Evolutionary conservation across 2,329 filamentous ascomycete genomes (phyloP), one percentile per base, ranked within the genome.

Genomic region (Dissoconium aciculare): DNA sequence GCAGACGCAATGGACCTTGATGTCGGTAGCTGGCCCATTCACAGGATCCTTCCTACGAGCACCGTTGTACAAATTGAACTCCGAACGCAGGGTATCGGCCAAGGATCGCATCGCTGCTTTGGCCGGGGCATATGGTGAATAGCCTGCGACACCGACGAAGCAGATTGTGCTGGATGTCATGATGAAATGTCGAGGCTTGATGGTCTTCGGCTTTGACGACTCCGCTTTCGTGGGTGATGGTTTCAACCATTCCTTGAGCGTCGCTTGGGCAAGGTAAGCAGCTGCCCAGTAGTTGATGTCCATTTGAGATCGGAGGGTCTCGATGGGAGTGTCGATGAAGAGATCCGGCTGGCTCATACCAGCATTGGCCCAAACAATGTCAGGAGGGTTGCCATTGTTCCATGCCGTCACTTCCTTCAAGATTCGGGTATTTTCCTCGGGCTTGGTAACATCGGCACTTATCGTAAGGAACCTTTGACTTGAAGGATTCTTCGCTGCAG

Each of bases 331-430:
- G 38, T 93, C 80, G 41, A 80, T 55, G 60, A 87, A 92, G 38
- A 92, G 75, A 19, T 71, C 67, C 0, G 85, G 85, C 11, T 63
- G 66, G 4, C 79, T 70, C 40, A 70, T 64, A 37, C 87, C 87
- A 3, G 87, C 87, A 30, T 84, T 69, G 52, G 82, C 85, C 84
- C 89, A 95, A 17, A 95, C 79, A 34, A 94, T 67, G 51, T 95
- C 87, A 0, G 82, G 81, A 15, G 74, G 55, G 14, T 61, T 54
- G 32, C 70, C 74, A 40, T 74, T 60, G 59, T 94, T 94, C 84
- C 84, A 93, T 13, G 63, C 56, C 2, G 70, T 78, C 27, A 76
- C 76, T 53, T 91, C 74, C 21, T 64, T 61, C 31, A 95, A 59
- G 23, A 93, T 63, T 24, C 71, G 63, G 3, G 63, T 61, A 30